Conservation (phyloP, 768 basidiomycete genomes). For the Amanita jacksonii region DNA sequence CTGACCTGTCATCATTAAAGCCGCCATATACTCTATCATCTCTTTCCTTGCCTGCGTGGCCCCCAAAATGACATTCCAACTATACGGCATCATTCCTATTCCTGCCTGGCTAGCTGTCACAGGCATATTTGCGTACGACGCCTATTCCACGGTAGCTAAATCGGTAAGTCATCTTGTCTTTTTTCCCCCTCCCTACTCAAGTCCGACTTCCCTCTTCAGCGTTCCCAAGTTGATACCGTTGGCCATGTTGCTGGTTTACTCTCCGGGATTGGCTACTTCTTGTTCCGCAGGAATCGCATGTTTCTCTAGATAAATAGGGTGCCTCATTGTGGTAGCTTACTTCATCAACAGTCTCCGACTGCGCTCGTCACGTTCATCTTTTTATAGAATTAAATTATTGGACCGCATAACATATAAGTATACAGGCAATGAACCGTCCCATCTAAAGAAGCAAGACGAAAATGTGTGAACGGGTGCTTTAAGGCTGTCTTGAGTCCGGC, state of each 20-base stretch:
- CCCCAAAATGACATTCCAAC: conserved; percentile 52
- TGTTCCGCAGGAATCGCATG: conserved; percentile 26
- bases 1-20: conserved; percentile 23
- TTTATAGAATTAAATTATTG: too few species aligned
- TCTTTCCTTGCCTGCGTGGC: conserved; percentile 64
- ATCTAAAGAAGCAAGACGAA: background rate
- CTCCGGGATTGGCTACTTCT: conserved; percentile 48
- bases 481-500: conserved; percentile 7
- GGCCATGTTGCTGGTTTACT: conserved; percentile 66
- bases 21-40: conserved; percentile 62
- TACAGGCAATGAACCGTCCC: background rate
- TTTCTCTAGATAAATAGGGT: background rate
- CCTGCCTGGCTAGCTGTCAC: conserved; percentile 71
- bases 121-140: conserved; percentile 57
- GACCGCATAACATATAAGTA: too few species aligned
- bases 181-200: background rate
- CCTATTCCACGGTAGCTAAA: conserved; percentile 33
- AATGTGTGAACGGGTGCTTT: conserved; percentile 1
- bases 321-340: too few species aligned
- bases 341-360: too few species aligned
- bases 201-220: conserved; percentile 30
- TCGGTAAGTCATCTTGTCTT: conserved; percentile 21
- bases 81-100: conserved; percentile 72
- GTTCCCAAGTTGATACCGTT: conserved; percentile 43
- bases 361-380: too few species aligned